Base-by-base conservation (phyloP, 1,139 yeast genomes). In the Taphrina sp. region DNA sequence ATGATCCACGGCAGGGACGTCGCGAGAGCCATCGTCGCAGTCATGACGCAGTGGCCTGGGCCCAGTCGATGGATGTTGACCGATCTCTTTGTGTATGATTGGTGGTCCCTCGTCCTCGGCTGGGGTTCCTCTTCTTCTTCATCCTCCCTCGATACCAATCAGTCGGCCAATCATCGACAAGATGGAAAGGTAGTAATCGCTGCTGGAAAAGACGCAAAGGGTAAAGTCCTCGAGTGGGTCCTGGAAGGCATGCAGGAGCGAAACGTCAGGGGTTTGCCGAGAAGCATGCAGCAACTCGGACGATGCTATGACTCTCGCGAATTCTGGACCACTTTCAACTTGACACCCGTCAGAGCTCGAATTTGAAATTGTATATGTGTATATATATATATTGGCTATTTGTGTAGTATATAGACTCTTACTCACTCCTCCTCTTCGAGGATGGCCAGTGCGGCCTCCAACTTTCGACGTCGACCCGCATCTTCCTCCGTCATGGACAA, bases 61-160 rank as follows among this genome's bases (percentile, higher is more conserved):
- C 19, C 46, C 2, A 49, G 54, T 22, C 33, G 54, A 20, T 49
- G 54, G 54, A 49, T 49, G 54, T 23, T 49, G 26, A 49, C 54
- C 14, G 54, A 49, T 39, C 46, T 45, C 17, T 49, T 49, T 31
- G 54, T 49, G n/a, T 49, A 49, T 41, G 54, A 49, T 16, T 49
- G 54, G 54, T 49, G 54, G 54, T 41, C 54, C 16, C 41, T 49
- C 41, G 31, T 49, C 24, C 39, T 37, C 37, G 54, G 54, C 14
- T 49, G 54, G 54, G 54, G 54, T 2, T 24, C 46, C 10, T 29
- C 29, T 8, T 10, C 33, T 4, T 8, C 29, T n/a, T 26, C 31
- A 7, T 26, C 31, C 12, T 26, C 31, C 12, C n/a, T n/a, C n/a
- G n/a, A n/a, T n/a, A n/a, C n/a, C n/a, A n/a, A n/a, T n/a, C n/a